Percentiles rank a stretch among this genome's conserved stretches.
Conservation (phyloP, 306 rosid species). For the Erythrophleum fordii region DNA sequence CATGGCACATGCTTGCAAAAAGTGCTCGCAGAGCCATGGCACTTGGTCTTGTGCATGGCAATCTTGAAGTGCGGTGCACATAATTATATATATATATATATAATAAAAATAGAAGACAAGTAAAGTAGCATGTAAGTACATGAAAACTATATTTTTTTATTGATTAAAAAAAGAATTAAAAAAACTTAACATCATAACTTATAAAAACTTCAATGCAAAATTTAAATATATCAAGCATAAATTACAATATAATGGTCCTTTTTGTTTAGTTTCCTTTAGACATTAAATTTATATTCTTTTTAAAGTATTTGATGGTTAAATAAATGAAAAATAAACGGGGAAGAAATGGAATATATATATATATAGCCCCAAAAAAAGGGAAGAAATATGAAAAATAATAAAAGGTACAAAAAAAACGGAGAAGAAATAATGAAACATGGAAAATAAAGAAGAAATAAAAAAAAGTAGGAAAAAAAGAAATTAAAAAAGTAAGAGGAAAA, state of each 20-base stretch:
- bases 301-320: neutral
- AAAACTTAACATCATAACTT: too few species aligned
- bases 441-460: too few species aligned
- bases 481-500: too few species aligned
- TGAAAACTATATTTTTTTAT: neutral
- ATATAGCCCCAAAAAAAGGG: neutral
- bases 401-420: neutral
- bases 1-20: neutral
- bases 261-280: neutral
- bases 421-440: too few species aligned
- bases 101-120: neutral
- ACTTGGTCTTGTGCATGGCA: neutral
- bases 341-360: neutral
- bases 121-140: neutral
- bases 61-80: neutral
- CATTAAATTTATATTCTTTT: neutral
- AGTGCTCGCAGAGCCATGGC: neutral
- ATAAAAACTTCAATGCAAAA: too few species aligned
- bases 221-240: neutral
- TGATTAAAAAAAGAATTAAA: neutral
- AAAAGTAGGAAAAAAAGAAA: too few species aligned
- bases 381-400: neutral
- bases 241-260: neutral
- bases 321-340: neutral
- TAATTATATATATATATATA: neutral